phyloP scores from a whole-genome alignment of 257 asterid genomes.

The Solanum ahanhuiri region DNA sequence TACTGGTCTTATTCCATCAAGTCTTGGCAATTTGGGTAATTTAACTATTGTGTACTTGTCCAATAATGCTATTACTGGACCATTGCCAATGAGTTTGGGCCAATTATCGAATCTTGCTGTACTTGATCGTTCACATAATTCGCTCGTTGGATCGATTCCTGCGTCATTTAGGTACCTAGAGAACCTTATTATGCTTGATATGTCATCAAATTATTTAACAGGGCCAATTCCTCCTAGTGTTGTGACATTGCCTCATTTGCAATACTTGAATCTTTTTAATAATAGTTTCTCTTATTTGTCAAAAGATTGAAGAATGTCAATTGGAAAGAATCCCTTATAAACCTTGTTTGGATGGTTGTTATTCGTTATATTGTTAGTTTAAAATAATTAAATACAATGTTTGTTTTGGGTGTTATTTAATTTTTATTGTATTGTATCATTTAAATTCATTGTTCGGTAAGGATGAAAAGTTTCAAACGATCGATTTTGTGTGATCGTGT shows the following conservation, averaged over 20 bases:
- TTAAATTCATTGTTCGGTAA: too few relatives aligned
- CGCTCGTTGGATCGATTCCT: constrained; percentile 48
- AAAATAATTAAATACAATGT: too few relatives aligned
- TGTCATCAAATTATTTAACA: constrained; percentile 56
- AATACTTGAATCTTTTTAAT: constrained; percentile 49
- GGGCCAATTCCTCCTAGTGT: constrained; percentile 52
- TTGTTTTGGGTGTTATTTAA: too few relatives aligned
- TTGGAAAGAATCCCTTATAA: background rate
- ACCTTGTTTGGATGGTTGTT: background rate
- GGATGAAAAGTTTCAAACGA: too few relatives aligned
- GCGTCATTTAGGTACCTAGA: constrained; percentile 19
- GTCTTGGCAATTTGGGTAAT: constrained; percentile 63
- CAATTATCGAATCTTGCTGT: constrained; percentile 37
- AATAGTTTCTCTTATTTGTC: constrained; percentile 40
- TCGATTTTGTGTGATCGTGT: background rate
- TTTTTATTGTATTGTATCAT: too few relatives aligned
- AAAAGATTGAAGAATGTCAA: background rate
- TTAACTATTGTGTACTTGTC: constrained; percentile 55
- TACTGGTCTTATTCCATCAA: constrained; percentile 45
- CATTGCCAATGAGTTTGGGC: constrained; percentile 58
- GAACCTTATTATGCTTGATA: constrained; percentile 48
- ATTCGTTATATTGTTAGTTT: background rate
- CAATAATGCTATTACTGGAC: constrained; percentile 48
- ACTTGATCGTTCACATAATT: constrained; percentile 64
- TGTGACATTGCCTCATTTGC: constrained; percentile 44